Base-by-base conservation (phyloP, 495 filamentous ascomycete genomes). In the Neurospora hispaniola region DNA sequence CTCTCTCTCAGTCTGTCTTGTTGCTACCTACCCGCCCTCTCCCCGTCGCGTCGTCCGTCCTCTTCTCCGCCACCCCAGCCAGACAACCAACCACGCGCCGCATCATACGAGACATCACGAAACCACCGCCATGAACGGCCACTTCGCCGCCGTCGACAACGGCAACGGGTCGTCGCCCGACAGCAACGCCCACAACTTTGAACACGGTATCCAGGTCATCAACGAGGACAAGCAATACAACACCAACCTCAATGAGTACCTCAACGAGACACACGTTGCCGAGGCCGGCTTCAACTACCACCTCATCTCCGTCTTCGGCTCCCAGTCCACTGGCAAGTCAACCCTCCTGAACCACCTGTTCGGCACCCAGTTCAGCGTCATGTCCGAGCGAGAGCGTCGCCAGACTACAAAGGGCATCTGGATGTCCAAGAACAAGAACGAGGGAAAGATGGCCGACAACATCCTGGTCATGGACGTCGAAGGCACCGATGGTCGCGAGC, bases 401-500 rank as follows among this genome's bases (percentile, higher is more conserved):
- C 96, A 99, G 85, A 99, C 96, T 0, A 99, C 96, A 46, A 99
- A 98, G 85, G 96, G 96, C 76, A 99, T 98, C 80, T 99, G 96
- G 96, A 89, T 99, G 90, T 96, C 94, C 72, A 97, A 97, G 81
- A 98, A 98, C 79, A 94, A 96, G 83, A 89, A 84, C 76, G 82
- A 85, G 75, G 73, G 73, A 69, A 81, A 82, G 69, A 98, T 98
- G 95, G 94, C 94, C 76, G 93, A 96, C 72, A 99, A 99, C 79
- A 98, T 99, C 78, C 83, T 99, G 74, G 95, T 99, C 75, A 99
- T 99, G 96, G 96, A 99, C 80, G 96, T 99, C 54, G 96, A 99
- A 81, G 96, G 96, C 76, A 99, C 96, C 12, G 96, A 99, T 82
- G 96, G 96, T 70, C 90, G 96, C 74, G 96, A 99, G 84, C 86